Conservation (phyloP, 116 monocot genomes). For the Thalassia testudinum region DNA sequence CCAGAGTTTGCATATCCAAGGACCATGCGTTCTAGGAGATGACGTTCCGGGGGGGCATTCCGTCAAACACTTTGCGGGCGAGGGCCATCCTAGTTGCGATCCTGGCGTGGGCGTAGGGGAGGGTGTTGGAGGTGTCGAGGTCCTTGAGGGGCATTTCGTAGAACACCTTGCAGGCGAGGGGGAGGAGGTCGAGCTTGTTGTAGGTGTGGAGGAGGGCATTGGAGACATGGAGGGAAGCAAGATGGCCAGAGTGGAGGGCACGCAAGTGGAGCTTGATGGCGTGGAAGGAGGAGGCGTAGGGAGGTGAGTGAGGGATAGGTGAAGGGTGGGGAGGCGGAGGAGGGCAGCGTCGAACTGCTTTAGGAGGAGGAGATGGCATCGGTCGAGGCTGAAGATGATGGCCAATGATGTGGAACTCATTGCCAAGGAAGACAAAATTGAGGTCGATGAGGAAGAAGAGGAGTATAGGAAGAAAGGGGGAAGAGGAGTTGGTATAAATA, state of each 20-base stretch:
- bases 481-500: no score
- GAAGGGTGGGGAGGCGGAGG: conserved; percentile 16
- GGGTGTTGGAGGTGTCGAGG: conserved; percentile 37
- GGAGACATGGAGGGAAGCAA: conserved; percentile 15
- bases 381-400: no score
- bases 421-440: no score
- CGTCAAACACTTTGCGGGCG: conserved; percentile 30
- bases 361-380: no score
- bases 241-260: conserved; percentile 21
- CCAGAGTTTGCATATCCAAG: conserved; percentile 46
- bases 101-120: conserved; percentile 40
- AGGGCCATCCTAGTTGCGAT: conserved; percentile 18
- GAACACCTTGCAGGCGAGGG: conserved; percentile 21
- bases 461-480: no score
- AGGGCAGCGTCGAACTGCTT: no score
- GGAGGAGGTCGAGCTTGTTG: conserved; percentile 10
- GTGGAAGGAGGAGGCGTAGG: conserved; percentile 14
- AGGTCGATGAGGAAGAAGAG: no score
- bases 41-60: conserved; percentile 28
- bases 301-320: no score
- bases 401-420: no score
- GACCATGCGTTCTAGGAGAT: conserved; percentile 73
- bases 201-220: no score
- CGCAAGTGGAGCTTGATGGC: conserved; percentile 9
- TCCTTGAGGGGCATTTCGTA: conserved; percentile 30